Base-by-base conservation (phyloP, 73 alveolate genomes). In the Paramecium tetraurelia region DNA sequence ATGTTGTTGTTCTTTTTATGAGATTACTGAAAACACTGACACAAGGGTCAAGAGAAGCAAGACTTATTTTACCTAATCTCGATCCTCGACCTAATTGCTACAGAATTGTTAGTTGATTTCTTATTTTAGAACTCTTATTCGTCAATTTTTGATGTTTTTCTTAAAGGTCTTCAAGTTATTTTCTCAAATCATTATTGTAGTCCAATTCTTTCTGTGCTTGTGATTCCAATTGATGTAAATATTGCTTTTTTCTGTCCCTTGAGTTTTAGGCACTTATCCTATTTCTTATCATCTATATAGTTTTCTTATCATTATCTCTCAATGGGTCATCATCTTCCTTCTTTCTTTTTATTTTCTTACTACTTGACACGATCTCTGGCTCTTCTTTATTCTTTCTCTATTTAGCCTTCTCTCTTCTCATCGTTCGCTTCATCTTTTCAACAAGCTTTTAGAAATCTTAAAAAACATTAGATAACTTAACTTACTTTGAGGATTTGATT, bases 191-290 rank as follows among this genome's bases (percentile, higher is more conserved):
- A 21, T 7, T 27, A 48, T 80, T 80, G 21, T 21, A 21, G 18
- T 21, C 46, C 5, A 44, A 41, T 11, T 40, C 46, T 43, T 46
- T 31, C 46, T 43, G 7, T 12, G 90, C 90, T 24, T 80, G 24
- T 9, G 22, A 22, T 43, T 80, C 90, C 7, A 80, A 48, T 22
- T 80, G 16, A 31, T 80, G 53, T 12, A 80, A 12, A 18, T 80
- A 44, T 80, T 59, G 89, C 63, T 94, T 94, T 92, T 94, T 94
- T 36, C 94, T 92, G 59, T 94, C 95, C 38, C 97, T 92, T 80
- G 95, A 92, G 43, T 94, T 94, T 85, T 94, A 92, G 1, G 97
- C 97, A 11, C 95, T 88, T 44, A 94, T 92, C 59, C 95, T 83
- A 92, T 94, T 94, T 36, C 97, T 76, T 27, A 92, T 85, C 68